Evolutionary conservation across 2,329 filamentous ascomycete species (phyloP), one percentile per base, ranked within the genome.

Genomic region (Alternaria sp.): DNA sequence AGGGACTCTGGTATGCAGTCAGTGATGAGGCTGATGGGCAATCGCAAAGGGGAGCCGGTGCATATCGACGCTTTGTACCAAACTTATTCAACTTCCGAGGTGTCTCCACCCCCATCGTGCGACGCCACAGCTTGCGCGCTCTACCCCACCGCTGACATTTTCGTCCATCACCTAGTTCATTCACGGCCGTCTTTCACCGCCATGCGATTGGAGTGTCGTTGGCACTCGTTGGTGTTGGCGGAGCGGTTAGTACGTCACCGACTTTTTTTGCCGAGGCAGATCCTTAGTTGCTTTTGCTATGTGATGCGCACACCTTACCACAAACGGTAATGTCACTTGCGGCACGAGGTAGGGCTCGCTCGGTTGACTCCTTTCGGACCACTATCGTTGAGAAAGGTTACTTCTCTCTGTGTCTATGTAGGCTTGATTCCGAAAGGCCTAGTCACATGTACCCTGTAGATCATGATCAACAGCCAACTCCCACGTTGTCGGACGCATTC

Each of bases 231-330:
- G 10, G 34, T 43, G 50, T 27, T 45, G 56, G 32, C 32, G 43
- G 32, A 49, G 27, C 27, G 34, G 28, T 28, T 40, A 27, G 12
- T 38, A 60, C 57, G 52, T 60, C 52, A 60, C 34, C 12, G 34
- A 43, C 38, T 56, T 22, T n/a, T 51, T 51, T 44, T 59, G 51
- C 57, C 51, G 20, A 48, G 57, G 57, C 57, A 49, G 18, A 22
- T 49, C 16, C 7, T 38, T 49, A 36, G 50, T 49, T 48, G 34
- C 49, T 45, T 30, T 34, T 41, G 18, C 8, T 36, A 0, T 4
- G 7, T 28, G 25, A 16, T 10, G 18, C 56, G 50, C 50, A 30
- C 49, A 32, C 50, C 27, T 59, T 59, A 14, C 50, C 43, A 18
- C 50, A 59, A 54, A 54, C 18, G 51, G 50, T 11, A 48, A 40